Evolutionary conservation across 2,329 filamentous ascomycete genomes (phyloP), one percentile per base, ranked within the genome.

Genomic region (Apiospora kogelbergensis): DNA sequence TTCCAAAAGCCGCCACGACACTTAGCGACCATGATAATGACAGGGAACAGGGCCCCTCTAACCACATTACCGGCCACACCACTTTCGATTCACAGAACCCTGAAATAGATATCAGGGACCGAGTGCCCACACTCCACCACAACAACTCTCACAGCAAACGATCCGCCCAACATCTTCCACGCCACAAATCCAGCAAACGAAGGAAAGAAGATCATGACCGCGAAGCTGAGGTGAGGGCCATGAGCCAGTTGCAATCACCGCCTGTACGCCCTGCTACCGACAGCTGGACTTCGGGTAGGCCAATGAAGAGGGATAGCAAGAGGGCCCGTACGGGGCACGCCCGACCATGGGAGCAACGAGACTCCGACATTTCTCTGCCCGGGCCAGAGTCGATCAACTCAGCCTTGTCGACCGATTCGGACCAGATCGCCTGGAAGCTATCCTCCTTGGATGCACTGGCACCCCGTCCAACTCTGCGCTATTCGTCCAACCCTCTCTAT

Each of bases 191-290:
- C 48, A 94, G 89, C 83, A 97, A 93, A 81, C 89, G 91, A 74
- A 90, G 91, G 75, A 90, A 91, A 73, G 86, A 91, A 71, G 93
- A 97, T 71, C 88, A 89, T 77, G 86, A 91, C 69, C 88, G 95
- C 69, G 95, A 97, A 80, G 93, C 93, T 71, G 94, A 97, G 80
- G 94, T 98, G 76, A 93, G 91, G 77, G 90, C 93, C 67, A 93
- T 98, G 92, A 92, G 89, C 76, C 88, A 89, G 48, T 87, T 86
- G 24, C 53, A 67, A 22, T 33, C 65, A 70, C 87, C 91, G 73
- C 90, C 93, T 6, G 82, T 90, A 67, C 88, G 92, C 66, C 85
- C 90, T 6, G 86, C 86, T 13, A 85, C 86, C 64, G 86, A 90
- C 70, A 83, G 85, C 41, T 88, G 86, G 78, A 86, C 86, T 67